These are phyloP conservation scores for Fusarium nematophilum DNA, from an alignment of 2,329 filamentous ascomycete genomes.

Conservation along the genomic window DNA sequence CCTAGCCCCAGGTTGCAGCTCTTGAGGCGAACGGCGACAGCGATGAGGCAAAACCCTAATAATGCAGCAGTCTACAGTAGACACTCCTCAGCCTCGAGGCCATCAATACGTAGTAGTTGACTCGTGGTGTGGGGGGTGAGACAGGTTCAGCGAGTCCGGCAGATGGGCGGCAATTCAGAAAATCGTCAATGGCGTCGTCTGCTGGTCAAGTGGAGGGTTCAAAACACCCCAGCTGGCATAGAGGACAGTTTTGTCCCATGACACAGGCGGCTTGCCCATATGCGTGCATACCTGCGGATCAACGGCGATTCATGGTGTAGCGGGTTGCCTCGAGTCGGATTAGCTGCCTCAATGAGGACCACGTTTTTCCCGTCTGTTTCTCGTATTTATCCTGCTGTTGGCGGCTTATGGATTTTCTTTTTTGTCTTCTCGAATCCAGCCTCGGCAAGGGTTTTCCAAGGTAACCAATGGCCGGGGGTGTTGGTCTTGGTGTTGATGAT, in stretches of 20 bases:
- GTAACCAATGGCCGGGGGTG: constrained; percentile 4
- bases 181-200: constrained; percentile 35
- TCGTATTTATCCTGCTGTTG: constrained; percentile 33
- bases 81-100: constrained; percentile 19
- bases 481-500: background rate
- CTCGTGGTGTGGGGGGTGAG: constrained; percentile 19
- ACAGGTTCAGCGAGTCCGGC: constrained; percentile 29
- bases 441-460: constrained; percentile 11
- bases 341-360: constrained; percentile 14
- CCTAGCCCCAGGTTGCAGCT: constrained; percentile 21
- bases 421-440: constrained; percentile 29
- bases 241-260: constrained; percentile 15
- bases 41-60: constrained; percentile 27
- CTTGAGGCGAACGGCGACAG: constrained; percentile 14
- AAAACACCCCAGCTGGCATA: constrained; percentile 14
- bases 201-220: constrained; percentile 22
- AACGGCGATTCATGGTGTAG: constrained; percentile 22
- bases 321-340: constrained; percentile 13
- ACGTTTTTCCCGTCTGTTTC: constrained; percentile 20
- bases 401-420: constrained; percentile 24
- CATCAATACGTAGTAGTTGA: too few species aligned
- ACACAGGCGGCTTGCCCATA: constrained; percentile 25
- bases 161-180: constrained; percentile 33
- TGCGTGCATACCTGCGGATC: constrained; percentile 14
- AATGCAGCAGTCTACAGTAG: constrained; percentile 8